A percentile compares a stretch with the other conserved stretches of the same genome.
These are phyloP conservation scores for Fomitopsis palustris DNA, from an alignment of 1,284 basidiomycete genomes.

Conservation along the genomic window DNA sequence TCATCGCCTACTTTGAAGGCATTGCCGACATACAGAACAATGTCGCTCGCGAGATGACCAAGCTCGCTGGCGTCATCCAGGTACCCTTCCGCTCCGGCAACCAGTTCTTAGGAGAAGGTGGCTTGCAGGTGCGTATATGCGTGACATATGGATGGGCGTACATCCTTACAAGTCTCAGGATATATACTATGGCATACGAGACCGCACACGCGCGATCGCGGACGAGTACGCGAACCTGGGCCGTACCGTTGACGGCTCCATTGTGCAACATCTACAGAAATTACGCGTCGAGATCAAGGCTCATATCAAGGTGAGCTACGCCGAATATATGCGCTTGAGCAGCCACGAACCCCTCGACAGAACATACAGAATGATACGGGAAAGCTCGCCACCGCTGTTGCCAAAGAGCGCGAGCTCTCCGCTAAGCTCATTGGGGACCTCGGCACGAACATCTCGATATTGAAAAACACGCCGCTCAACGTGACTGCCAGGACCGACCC, in stretches of 20 bases:
- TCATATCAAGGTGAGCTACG: slow-evolving; percentile 76
- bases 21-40: slow-evolving; percentile 95
- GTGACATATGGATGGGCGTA: neutral
- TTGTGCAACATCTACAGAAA: slow-evolving; percentile 97
- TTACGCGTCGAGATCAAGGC: slow-evolving; percentile 94
- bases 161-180: slow-evolving; percentile 49
- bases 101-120: slow-evolving; percentile 93
- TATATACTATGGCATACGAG: slow-evolving; percentile 89
- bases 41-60: slow-evolving; percentile 91
- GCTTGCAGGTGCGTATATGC: slow-evolving; percentile 44
- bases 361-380: slow-evolving; percentile 99
- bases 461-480: slow-evolving; percentile 94
- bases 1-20: slow-evolving; percentile 87
- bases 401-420: slow-evolving; percentile 91
- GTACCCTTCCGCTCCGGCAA: slow-evolving; percentile 96
- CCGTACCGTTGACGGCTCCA: slow-evolving; percentile 94
- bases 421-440: slow-evolving; percentile 88
- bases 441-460: slow-evolving; percentile 80
- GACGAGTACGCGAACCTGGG: slow-evolving; percentile 97
- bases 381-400: slow-evolving; percentile 90
- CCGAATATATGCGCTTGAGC: neutral
- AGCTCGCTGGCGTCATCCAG: slow-evolving; percentile 96
- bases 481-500: slow-evolving; percentile 86
- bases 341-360: slow-evolving; percentile 32
- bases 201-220: slow-evolving; percentile 92